These are phyloP conservation scores for Hevea brasiliensis DNA, from an alignment of 345 rosid species.

Conservation along the genomic window DNA sequence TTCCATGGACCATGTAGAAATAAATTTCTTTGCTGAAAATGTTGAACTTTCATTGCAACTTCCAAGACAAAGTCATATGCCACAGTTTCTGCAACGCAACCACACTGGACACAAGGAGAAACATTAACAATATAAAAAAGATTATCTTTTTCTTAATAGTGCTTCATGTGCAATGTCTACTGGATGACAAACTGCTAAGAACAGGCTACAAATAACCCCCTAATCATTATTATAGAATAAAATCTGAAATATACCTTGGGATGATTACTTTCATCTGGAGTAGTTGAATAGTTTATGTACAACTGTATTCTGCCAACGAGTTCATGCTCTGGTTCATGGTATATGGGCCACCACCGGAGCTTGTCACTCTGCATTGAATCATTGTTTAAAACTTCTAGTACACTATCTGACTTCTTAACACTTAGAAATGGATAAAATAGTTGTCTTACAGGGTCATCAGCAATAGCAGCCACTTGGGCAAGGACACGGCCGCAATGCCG, in stretches of 20 bases:
- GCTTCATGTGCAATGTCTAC: not conserved
- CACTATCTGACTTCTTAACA: not conserved
- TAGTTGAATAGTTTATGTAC: slow-evolving; percentile 25
- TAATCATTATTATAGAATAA: not conserved
- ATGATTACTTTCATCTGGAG: slow-evolving; percentile 35
- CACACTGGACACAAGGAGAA: slow-evolving; percentile 20
- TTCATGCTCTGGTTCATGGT: slow-evolving; percentile 29
- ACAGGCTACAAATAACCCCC: not conserved
- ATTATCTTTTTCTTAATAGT: not conserved
- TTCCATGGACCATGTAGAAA: slow-evolving; percentile 32
- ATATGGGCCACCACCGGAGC: slow-evolving; percentile 37
- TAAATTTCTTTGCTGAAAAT: slow-evolving; percentile 27
- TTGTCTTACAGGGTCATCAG: slow-evolving; percentile 29
- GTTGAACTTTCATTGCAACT: slow-evolving; percentile 32
- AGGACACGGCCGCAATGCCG: slow-evolving; percentile 21
- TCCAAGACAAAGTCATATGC: slow-evolving; percentile 35
- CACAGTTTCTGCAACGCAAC: slow-evolving; percentile 34
- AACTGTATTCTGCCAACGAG: slow-evolving; percentile 28
- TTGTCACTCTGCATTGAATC: slow-evolving; percentile 26
- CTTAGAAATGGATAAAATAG: not conserved
- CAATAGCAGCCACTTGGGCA: slow-evolving; percentile 30
- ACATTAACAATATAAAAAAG: not conserved
- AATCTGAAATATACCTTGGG: slow-evolving; percentile 9
- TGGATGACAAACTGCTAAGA: not conserved
- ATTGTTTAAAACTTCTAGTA: not conserved